A percentile compares a stretch with the other conserved stretches of the same genome.
These are phyloP conservation scores for Penstemon barbatus DNA, from an alignment of 257 asterid species.

Conservation along the genomic window DNA sequence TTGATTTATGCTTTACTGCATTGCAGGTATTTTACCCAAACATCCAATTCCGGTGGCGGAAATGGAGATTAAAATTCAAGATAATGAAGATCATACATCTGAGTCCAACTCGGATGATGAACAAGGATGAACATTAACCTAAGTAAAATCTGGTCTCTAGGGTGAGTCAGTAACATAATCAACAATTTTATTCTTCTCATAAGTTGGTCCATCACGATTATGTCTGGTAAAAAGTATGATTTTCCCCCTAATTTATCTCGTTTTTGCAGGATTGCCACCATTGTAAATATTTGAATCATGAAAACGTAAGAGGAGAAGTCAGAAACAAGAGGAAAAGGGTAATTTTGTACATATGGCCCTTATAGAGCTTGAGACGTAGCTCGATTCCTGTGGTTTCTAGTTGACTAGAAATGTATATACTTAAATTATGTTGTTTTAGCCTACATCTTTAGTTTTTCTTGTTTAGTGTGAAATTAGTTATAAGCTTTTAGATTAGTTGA, in stretches of 20 bases:
- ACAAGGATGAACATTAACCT: conserved; percentile 31
- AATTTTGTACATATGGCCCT: conserved; percentile 31
- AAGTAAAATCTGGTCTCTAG: conserved; percentile 15
- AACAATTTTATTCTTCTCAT: neutral
- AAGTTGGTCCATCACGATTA: neutral
- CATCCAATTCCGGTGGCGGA: conserved; percentile 34
- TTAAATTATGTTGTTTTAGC: conserved; percentile 9
- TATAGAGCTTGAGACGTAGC: conserved; percentile 26
- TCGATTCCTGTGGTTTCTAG: conserved; percentile 24
- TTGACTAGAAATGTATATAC: conserved; percentile 18
- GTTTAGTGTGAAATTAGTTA: conserved; percentile 26
- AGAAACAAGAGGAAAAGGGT: conserved; percentile 8
- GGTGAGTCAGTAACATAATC: conserved; percentile 28
- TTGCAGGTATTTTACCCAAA: conserved; percentile 40
- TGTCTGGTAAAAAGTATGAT: neutral
- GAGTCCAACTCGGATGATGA: conserved; percentile 35
- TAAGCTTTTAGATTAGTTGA: conserved; percentile 13
- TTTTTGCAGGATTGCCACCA: conserved; percentile 26
- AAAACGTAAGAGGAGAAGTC: conserved; percentile 11
- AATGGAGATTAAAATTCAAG: conserved; percentile 26
- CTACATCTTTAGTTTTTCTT: conserved; percentile 3
- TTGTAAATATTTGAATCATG: conserved; percentile 29
- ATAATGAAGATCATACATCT: conserved; percentile 12
- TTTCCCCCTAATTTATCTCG: neutral
- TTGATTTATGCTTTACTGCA: conserved; percentile 1